Percentiles rank a stretch among this genome's conserved stretches.
phyloP scores from a whole-genome alignment of 306 rosid genomes.

The Vicia faba region DNA sequence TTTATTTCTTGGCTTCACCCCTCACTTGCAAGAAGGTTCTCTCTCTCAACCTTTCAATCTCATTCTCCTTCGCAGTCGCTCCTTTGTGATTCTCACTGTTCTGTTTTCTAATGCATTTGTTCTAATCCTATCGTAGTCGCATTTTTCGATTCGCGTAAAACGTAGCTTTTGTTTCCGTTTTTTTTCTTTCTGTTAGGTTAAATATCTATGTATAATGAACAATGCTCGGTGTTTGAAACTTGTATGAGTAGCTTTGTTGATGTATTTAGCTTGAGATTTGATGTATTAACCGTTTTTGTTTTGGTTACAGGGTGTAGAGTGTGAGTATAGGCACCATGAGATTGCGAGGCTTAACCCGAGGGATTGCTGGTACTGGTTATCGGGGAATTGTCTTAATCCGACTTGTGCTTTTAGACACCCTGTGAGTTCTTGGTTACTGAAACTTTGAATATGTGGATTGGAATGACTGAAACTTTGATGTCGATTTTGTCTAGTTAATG shows the following conservation, averaged over 20 bases:
- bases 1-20: constrained; percentile 86
- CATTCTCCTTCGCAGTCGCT: background rate
- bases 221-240: constrained; percentile 30
- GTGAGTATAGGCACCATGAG: constrained; percentile 88
- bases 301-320: constrained; percentile 70
- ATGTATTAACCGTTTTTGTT: background rate
- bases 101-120: constrained; percentile 5
- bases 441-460: background rate
- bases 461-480: constrained; percentile 21
- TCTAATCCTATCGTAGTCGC: constrained; percentile 35
- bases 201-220: background rate
- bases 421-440: constrained; percentile 47
- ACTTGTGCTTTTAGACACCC: constrained; percentile 91
- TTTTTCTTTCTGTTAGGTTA: constrained; percentile 8
- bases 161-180: constrained; percentile 14
- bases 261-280: constrained; percentile 24
- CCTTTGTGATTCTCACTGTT: background rate
- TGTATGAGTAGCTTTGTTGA: background rate
- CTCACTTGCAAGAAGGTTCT: constrained; percentile 89
- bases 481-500: too few relatives aligned
- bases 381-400: constrained; percentile 73
- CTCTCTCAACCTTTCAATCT: background rate
- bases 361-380: constrained; percentile 92
- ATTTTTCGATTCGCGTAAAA: constrained; percentile 21
- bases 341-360: constrained; percentile 85